Conservation (phyloP, 208 protist genomes). For the Acanthamoeba sp. region DNA sequence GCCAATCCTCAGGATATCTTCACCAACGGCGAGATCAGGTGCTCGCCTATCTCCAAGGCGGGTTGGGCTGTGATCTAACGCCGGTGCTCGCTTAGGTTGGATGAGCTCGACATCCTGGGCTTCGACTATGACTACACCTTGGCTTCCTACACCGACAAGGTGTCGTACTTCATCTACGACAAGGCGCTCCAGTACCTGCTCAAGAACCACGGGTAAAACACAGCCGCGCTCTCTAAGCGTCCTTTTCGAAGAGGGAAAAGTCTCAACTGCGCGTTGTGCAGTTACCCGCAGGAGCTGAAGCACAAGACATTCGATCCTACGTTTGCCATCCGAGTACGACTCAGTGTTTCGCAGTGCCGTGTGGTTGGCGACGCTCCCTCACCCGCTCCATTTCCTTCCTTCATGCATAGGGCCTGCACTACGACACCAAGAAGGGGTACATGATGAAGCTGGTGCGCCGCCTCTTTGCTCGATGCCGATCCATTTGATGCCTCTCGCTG, state of each 20-base stretch:
- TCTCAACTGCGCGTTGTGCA: not conserved
- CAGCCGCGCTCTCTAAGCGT: not conserved
- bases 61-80: no score
- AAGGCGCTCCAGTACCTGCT: constrained; percentile 73
- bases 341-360: not conserved
- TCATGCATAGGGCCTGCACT: constrained; percentile 74
- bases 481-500: not conserved
- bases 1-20: constrained; percentile 51
- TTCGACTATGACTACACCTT: constrained; percentile 85
- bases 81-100: not conserved
- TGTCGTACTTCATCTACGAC: constrained; percentile 82
- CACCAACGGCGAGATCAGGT: constrained; percentile 67
- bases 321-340: constrained; percentile 18
- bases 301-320: constrained; percentile 29
- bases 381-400: not conserved
- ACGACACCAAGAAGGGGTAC: constrained; percentile 77
- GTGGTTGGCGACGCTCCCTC: not conserved
- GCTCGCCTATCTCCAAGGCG: not conserved
- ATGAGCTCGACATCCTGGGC: constrained; percentile 76
- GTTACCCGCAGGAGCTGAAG: constrained; percentile 41
- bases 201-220: constrained; percentile 61
- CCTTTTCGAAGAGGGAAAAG: not conserved
- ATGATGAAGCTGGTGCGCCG: constrained; percentile 81
- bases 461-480: no score
- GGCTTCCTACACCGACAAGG: constrained; percentile 78